Percentiles rank a stretch among this genome's conserved stretches.
These are phyloP conservation scores for Saccharomyces hybrid DNA, from an alignment of 1,139 yeast species.

Conservation along the genomic window DNA sequence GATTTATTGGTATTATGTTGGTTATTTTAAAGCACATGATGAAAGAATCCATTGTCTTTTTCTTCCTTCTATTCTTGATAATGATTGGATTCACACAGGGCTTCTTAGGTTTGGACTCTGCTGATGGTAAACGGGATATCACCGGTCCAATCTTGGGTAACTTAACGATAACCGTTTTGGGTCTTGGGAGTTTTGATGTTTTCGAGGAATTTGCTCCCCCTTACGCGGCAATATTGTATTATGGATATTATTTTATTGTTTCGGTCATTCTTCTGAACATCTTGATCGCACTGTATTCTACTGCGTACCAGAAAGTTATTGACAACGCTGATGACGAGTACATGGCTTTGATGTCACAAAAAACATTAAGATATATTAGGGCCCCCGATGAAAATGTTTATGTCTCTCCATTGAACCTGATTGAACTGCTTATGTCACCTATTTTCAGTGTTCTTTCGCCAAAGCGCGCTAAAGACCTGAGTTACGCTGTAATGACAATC, in stretches of 20 bases:
- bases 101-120: constrained; percentile 75
- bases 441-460: constrained; percentile 16
- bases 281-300: constrained; percentile 75
- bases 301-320: constrained; percentile 74
- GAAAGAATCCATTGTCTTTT: constrained; percentile 76
- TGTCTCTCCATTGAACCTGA: constrained; percentile 76
- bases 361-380: constrained; percentile 73
- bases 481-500: constrained; percentile 50
- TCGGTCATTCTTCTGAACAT: constrained; percentile 73
- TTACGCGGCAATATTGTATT: constrained; percentile 70
- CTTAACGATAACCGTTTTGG: constrained; percentile 62
- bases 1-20: constrained; percentile 83
- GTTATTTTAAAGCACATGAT: constrained; percentile 80
- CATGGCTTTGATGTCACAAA: constrained; percentile 76
- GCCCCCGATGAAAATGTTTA: constrained; percentile 85
- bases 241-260: constrained; percentile 67
- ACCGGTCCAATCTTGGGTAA: constrained; percentile 58
- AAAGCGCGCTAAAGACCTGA: constrained; percentile 32
- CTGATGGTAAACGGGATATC: constrained; percentile 77
- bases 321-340: constrained; percentile 81
- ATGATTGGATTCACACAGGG: constrained; percentile 82
- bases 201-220: constrained; percentile 74
- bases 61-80: constrained; percentile 62
- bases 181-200: constrained; percentile 64
- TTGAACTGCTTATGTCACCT: constrained; percentile 51